Percentiles rank a stretch among this genome's conserved stretches.
phyloP scores from a whole-genome alignment of 2,329 filamentous ascomycete species.

The Nemania abortiva region DNA sequence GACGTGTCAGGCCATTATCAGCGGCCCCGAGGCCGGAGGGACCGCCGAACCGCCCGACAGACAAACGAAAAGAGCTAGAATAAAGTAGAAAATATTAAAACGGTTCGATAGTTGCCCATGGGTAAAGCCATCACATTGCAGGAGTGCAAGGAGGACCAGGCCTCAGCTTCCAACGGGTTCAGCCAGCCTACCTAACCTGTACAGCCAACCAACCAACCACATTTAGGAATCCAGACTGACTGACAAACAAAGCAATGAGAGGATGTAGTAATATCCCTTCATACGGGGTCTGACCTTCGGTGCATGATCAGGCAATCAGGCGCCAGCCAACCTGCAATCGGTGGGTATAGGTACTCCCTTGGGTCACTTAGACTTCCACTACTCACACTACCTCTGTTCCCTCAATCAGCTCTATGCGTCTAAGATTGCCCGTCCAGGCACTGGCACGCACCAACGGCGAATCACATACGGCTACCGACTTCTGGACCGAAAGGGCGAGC shows the following conservation, averaged over 20 bases:
- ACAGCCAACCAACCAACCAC: background rate
- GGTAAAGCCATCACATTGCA: slow-evolving; percentile 3
- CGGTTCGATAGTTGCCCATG: slow-evolving; percentile 14
- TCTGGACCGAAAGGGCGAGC: slow-evolving; percentile 9
- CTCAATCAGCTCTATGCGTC: slow-evolving; percentile 29
- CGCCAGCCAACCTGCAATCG: slow-evolving; percentile 12
- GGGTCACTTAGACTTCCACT: slow-evolving; percentile 1
- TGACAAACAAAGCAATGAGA: slow-evolving; percentile 8
- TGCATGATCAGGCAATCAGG: slow-evolving; percentile 20
- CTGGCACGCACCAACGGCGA: background rate
- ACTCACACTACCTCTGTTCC: slow-evolving; percentile 1
- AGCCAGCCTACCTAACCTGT: background rate
- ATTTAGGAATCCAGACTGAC: background rate
- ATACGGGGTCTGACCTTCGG: slow-evolving; percentile 7
- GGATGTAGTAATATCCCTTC: slow-evolving; percentile 5
- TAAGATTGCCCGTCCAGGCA: slow-evolving; percentile 5
- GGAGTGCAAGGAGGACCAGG: background rate
- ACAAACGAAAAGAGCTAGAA: background rate
- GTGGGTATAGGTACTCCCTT: slow-evolving; percentile 16
- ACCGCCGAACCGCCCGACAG: slow-evolving; percentile 19
- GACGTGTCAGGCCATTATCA: slow-evolving; percentile 21
- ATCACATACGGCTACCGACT: slow-evolving; percentile 6
- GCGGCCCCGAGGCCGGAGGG: slow-evolving; percentile 23
- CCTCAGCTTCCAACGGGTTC: background rate
- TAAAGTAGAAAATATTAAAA: background rate